phyloP scores from a whole-genome alignment of 495 filamentous ascomycete genomes.

The Podospora didyma region DNA sequence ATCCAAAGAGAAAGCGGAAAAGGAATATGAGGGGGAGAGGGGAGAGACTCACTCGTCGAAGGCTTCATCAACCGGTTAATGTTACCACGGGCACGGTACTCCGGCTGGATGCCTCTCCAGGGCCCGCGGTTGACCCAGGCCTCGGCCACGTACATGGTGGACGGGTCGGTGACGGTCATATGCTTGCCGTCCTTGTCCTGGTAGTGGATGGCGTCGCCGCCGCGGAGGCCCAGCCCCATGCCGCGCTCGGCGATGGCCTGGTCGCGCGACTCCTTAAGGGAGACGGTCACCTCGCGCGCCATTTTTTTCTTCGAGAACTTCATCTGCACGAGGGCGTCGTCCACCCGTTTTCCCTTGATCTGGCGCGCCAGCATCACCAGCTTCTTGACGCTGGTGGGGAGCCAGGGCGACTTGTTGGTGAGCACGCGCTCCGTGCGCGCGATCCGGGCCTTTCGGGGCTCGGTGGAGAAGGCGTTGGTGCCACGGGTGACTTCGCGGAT shows the following conservation, averaged over 20 bases:
- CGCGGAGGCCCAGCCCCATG: slow-evolving; percentile 69
- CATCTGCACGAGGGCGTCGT: slow-evolving; percentile 94
- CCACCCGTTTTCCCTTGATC: slow-evolving; percentile 85
- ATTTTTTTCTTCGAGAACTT: slow-evolving; percentile 91
- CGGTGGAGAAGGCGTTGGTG: slow-evolving; percentile 52
- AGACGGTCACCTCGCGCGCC: slow-evolving; percentile 70
- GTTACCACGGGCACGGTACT: slow-evolving; percentile 66
- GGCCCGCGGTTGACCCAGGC: slow-evolving; percentile 84
- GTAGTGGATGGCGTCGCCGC: slow-evolving; percentile 32
- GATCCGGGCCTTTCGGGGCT: slow-evolving; percentile 59
- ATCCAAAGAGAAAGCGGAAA: too few species aligned
- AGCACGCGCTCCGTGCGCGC: slow-evolving; percentile 70
- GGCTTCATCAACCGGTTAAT: slow-evolving; percentile 60
- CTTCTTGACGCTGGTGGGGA: slow-evolving; percentile 87
- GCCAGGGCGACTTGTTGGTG: slow-evolving; percentile 55
- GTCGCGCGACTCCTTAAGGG: slow-evolving; percentile 74
- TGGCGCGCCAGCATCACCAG: slow-evolving; percentile 76
- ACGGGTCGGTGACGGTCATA: slow-evolving; percentile 62
- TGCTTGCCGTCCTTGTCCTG: slow-evolving; percentile 55
- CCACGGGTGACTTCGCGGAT: slow-evolving; percentile 57
- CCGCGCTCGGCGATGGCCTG: slow-evolving; percentile 69
- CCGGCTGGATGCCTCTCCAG: slow-evolving; percentile 43
- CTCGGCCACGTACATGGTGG: slow-evolving; percentile 78
- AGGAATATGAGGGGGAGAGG: neutral
- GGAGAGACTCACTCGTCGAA: slow-evolving; percentile 59